Conservation (phyloP, 352 stramenopile species). For the Pythium pectinolyticum region DNA sequence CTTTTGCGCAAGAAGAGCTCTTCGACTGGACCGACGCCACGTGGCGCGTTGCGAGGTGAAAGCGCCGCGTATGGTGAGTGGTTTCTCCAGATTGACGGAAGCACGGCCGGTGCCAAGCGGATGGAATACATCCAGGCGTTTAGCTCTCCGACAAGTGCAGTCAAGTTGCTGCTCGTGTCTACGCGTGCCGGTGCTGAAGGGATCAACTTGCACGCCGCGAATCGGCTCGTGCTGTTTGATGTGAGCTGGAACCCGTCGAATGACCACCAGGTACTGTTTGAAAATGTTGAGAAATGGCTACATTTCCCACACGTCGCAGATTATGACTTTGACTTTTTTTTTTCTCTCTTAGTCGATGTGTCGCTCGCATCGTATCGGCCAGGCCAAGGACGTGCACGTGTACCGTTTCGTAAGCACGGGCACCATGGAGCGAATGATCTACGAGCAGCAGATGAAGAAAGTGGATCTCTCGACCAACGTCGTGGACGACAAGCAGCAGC, state of each 20-base stretch:
- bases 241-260: constrained; percentile 92
- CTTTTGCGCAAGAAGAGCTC: constrained; percentile 26
- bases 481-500: constrained; percentile 50
- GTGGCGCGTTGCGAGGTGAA: neutral
- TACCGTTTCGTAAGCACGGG: constrained; percentile 92
- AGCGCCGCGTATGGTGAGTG: constrained; percentile 40
- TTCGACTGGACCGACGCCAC: neutral
- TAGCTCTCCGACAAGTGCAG: constrained; percentile 45
- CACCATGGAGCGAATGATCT: constrained; percentile 93
- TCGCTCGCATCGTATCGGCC: constrained; percentile 89
- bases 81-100: constrained; percentile 84
- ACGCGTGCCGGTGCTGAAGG: constrained; percentile 83
- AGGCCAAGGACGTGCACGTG: constrained; percentile 88
- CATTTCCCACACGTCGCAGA: constrained; percentile 6
- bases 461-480: constrained; percentile 76
- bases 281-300: constrained; percentile 5
- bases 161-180: constrained; percentile 78
- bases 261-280: constrained; percentile 86
- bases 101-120: constrained; percentile 68
- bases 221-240: constrained; percentile 90
- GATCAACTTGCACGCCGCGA: constrained; percentile 89
- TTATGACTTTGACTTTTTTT: constrained; percentile 7
- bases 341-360: constrained; percentile 84
- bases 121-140: constrained; percentile 87
- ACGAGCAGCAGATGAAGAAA: constrained; percentile 90